Evolutionary conservation across 163 green algal genomes (phyloP), one percentile per base, ranked within the genome.

Genomic region (Volvox carteri): DNA sequence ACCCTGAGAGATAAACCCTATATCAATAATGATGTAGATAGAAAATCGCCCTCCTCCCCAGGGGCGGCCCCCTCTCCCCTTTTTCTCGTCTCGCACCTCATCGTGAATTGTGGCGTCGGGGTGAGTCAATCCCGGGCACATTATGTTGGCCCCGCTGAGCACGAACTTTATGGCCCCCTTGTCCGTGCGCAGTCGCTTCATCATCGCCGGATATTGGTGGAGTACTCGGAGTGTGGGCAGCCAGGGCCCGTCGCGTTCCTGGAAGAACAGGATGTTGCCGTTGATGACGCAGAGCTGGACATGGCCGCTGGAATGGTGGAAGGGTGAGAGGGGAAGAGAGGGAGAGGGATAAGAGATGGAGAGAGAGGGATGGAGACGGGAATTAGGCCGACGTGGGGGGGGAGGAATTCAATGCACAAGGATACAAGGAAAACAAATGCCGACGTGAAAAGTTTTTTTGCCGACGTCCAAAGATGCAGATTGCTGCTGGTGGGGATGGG

Each of bases 151-250:
- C 1, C 98, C 98, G 9, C 94, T 97, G 62, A 99, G 94, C 58
- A 99, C 98, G 94, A 99, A 99, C 93, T 99, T 99, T 89, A 99
- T 99, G 42, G 98, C 98, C 2, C 98, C 98, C 48, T 91, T 86
- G 58, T 93, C 89, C 39, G 72, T 87, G 30, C 91, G 60, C 48
- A 93, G 74, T 54, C 85, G 84, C 46, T 90, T 91, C 91, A 93
- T 93, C 88, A 93, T 92, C 18, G 92, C 91, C 9, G 87, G 87
- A 72, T 91, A 91, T 58, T 98, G 93, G 90, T 99, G 97, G 74
- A 99, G 91, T 28, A 99, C 50, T 0, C 97, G 92, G 67, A 99
- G 94, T 23, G 97, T 99, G 35, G 98, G 98, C 86, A 98, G 98
- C 96, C 98, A 99, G 44, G 95, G 96, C 0, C 96, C 96, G 83